Percentiles rank a stretch among this genome's conserved stretches.
phyloP scores from a whole-genome alignment of 768 basidiomycete species.

The Hericium alpestre region DNA sequence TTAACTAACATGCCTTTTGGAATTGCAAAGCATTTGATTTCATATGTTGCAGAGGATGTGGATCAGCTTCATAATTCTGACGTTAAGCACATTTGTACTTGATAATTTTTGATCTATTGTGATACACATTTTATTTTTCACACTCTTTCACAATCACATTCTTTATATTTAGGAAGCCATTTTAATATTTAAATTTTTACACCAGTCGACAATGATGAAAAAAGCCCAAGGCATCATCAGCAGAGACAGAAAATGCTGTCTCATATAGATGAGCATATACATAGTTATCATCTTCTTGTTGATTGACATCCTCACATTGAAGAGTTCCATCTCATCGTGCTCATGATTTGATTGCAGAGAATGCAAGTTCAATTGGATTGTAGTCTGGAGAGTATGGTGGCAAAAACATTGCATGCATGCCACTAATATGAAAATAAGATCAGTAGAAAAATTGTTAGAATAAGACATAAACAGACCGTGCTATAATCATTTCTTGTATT shows the following conservation, averaged over 20 bases:
- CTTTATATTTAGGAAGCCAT: neutral
- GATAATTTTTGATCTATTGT: neutral
- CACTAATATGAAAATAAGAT: neutral
- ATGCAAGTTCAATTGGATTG: slow-evolving; percentile 3
- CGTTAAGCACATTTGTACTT: neutral
- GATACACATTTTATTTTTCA: neutral
- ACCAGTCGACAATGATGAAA: neutral
- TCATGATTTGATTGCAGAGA: neutral
- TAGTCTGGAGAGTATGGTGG: neutral
- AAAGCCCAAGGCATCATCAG: neutral
- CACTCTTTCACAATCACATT: neutral
- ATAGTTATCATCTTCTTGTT: neutral
- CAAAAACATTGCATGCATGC: neutral
- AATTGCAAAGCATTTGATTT: neutral
- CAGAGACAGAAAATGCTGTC: neutral
- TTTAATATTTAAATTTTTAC: neutral
- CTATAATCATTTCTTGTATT: neutral
- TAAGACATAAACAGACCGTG: neutral
- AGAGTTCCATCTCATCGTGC: neutral
- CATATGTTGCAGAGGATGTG: neutral
- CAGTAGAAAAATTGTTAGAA: neutral
- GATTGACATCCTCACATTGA: neutral
- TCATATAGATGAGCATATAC: neutral
- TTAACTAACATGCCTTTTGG: neutral
- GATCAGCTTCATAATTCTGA: neutral